Evolutionary conservation across 164 flowering plant species (phyloP).

Genomic region (Buxus sempervirens): DNA sequence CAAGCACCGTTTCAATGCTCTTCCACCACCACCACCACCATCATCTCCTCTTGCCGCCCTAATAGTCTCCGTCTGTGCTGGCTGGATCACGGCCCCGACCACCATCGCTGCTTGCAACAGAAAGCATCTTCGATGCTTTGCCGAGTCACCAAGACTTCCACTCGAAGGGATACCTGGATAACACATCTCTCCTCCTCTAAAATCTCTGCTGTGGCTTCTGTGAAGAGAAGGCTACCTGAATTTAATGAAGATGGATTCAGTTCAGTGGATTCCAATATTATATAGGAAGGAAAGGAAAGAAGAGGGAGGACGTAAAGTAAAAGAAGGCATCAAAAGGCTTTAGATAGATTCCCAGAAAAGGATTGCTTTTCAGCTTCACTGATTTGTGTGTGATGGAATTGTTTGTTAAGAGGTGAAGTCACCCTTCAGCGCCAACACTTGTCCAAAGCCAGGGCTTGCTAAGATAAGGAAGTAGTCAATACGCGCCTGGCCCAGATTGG

Average conservation of each 20-base stretch:
- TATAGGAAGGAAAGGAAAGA: background rate
- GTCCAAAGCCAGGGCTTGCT: too few species aligned
- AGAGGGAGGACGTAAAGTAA: constrained; percentile 3
- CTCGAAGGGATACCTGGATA: constrained; percentile 5
- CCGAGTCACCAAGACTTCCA: background rate
- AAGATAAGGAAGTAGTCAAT: too few species aligned
- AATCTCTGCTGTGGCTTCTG: background rate
- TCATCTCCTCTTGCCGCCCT: constrained; percentile 1
- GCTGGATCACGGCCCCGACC: background rate
- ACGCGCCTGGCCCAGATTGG: too few species aligned
- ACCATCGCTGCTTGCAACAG: background rate
- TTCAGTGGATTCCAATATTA: background rate
- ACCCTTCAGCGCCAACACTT: too few species aligned
- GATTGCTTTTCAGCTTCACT: background rate
- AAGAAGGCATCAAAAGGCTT: background rate
- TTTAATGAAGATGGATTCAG: background rate
- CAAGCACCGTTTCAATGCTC: constrained; percentile 27
- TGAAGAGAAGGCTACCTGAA: background rate
- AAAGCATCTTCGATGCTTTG: constrained; percentile 9
- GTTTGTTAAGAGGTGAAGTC: background rate
- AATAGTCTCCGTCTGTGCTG: background rate
- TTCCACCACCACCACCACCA: constrained; percentile 14
- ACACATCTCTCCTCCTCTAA: constrained; percentile 7
- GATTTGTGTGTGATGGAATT: background rate
- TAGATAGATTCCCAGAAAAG: constrained; percentile 6